Evolutionary conservation across 306 rosid species (phyloP).

Genomic region (Rosa multiflora): DNA sequence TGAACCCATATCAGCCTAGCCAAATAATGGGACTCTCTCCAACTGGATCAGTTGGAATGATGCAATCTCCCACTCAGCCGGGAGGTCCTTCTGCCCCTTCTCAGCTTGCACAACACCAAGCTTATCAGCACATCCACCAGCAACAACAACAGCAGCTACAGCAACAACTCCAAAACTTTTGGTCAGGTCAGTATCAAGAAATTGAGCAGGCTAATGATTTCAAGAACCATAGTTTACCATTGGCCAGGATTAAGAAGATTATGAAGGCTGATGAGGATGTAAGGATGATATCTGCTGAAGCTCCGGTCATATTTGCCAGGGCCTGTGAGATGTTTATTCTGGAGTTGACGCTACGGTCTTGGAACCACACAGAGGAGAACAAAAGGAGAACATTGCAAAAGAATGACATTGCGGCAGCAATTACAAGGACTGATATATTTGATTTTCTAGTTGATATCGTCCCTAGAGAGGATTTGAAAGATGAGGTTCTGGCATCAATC

Average conservation of each 20-base stretch:
- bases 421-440: constrained; percentile 52
- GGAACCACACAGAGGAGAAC: constrained; percentile 58
- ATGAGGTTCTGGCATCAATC: constrained; percentile 35
- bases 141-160: constrained; percentile 47
- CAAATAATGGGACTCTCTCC: constrained; percentile 31
- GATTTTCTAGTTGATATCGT: constrained; percentile 62
- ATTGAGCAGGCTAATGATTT: constrained; percentile 40
- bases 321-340: constrained; percentile 72
- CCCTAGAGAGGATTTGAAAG: constrained; percentile 48
- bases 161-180: constrained; percentile 45
- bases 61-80: constrained; percentile 33
- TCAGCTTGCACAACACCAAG: constrained; percentile 39
- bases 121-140: constrained; percentile 37
- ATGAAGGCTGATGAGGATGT: constrained; percentile 68
- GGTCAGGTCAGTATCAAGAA: constrained; percentile 43
- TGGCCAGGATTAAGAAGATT: constrained; percentile 64
- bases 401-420: constrained; percentile 58
- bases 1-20: constrained; percentile 38
- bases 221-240: constrained; percentile 45
- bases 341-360: constrained; percentile 58
- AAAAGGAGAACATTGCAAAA: constrained; percentile 51
- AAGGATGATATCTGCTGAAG: constrained; percentile 58
- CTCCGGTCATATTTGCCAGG: constrained; percentile 57
- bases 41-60: constrained; percentile 24
- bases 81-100: constrained; percentile 33